phyloP scores from a whole-genome alignment of 495 filamentous ascomycete genomes.

The Cairneyella variabilis region DNA sequence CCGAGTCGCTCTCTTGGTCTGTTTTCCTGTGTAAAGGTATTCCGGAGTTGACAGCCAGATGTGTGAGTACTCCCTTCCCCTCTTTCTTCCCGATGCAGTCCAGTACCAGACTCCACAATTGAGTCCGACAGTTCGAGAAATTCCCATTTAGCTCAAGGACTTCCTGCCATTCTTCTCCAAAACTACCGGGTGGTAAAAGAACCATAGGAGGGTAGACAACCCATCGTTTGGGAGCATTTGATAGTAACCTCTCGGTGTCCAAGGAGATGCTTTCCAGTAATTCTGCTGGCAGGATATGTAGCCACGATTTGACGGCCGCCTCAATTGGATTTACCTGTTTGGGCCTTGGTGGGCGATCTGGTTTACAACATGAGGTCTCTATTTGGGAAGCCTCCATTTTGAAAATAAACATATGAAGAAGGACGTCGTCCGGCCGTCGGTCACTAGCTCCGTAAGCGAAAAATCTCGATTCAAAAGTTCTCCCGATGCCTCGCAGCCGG shows the following conservation, averaged over 20 bases:
- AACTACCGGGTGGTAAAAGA: slow-evolving; percentile 59
- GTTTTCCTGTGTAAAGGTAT: slow-evolving; percentile 48
- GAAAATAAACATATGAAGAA: too few species aligned
- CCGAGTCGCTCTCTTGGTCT: background rate
- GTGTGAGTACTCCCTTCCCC: slow-evolving; percentile 45
- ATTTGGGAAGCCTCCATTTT: too few species aligned
- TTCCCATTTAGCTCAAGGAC: slow-evolving; percentile 32
- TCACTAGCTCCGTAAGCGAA: too few species aligned
- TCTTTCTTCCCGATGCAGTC: slow-evolving; percentile 42
- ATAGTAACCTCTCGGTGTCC: slow-evolving; percentile 26
- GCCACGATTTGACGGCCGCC: slow-evolving; percentile 18
- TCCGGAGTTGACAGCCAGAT: slow-evolving; percentile 70
- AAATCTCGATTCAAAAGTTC: too few species aligned
- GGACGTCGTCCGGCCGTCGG: too few species aligned
- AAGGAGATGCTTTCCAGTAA: background rate
- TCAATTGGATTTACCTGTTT: slow-evolving; percentile 22
- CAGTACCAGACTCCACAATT: slow-evolving; percentile 46
- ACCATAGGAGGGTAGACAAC: slow-evolving; percentile 67
- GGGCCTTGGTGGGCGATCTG: too few species aligned
- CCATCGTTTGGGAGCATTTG: slow-evolving; percentile 58
- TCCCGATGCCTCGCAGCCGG: too few species aligned
- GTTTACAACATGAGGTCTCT: too few species aligned
- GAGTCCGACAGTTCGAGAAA: background rate
- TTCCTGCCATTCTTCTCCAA: slow-evolving; percentile 45
- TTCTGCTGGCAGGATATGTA: slow-evolving; percentile 5